Percentiles rank a stretch among this genome's conserved stretches.
These are phyloP conservation scores for Delitschia confertaspora DNA, from an alignment of 495 filamentous ascomycete species.

Conservation along the genomic window DNA sequence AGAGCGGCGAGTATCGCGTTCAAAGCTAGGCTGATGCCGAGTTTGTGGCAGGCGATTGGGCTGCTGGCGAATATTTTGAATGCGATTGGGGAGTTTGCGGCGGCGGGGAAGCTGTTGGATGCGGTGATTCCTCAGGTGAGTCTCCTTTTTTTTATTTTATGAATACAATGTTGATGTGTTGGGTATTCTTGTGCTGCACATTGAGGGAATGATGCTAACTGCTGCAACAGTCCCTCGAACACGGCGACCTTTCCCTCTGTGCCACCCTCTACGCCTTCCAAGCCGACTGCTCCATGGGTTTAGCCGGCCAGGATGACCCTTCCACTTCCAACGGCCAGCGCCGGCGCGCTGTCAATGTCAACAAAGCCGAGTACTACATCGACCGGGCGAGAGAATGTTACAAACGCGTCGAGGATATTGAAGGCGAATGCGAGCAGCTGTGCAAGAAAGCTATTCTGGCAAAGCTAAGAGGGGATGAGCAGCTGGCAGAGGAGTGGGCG, in stretches of 20 bases:
- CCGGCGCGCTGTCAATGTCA: slow-evolving; percentile 18
- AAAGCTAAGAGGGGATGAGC: slow-evolving; percentile 61
- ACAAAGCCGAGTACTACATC: slow-evolving; percentile 23
- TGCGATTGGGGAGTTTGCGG: slow-evolving; percentile 64
- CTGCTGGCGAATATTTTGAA: slow-evolving; percentile 60
- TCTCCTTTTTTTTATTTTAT: too few species aligned
- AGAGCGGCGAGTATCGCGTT: slow-evolving; percentile 70
- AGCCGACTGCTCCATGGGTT: slow-evolving; percentile 75
- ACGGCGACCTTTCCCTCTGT: slow-evolving; percentile 54
- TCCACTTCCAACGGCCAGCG: slow-evolving; percentile 15
- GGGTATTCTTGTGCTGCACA: not conserved
- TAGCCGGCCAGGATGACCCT: slow-evolving; percentile 49
- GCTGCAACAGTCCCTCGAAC: slow-evolving; percentile 51
- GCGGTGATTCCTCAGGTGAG: slow-evolving; percentile 71
- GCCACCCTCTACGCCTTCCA: slow-evolving; percentile 66
- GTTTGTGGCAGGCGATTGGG: slow-evolving; percentile 69
- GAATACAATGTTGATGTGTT: too few species aligned
- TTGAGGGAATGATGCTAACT: not conserved
- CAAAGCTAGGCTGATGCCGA: slow-evolving; percentile 59
- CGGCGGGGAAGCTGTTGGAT: slow-evolving; percentile 56
- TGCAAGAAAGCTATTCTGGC: slow-evolving; percentile 78
- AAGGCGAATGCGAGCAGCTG: slow-evolving; percentile 72
- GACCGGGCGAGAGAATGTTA: slow-evolving; percentile 37
- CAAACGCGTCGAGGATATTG: slow-evolving; percentile 62
- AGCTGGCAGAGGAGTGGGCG: slow-evolving; percentile 65